Conservation (phyloP, 495 filamentous ascomycete species). For the Penicillium subrubescens region DNA sequence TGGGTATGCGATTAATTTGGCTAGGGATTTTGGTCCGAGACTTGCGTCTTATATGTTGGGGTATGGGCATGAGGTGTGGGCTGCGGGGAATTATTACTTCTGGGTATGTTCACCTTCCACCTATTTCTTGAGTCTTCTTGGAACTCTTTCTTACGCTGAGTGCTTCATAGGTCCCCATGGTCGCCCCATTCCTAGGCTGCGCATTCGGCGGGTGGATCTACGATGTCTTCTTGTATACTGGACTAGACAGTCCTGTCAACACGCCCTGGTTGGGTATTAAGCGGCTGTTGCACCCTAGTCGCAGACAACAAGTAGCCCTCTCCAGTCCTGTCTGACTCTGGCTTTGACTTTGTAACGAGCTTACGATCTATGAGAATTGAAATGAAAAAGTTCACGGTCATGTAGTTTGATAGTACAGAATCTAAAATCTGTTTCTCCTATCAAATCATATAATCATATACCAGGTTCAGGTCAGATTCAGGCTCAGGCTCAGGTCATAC, state of each 20-base stretch:
- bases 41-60: constrained; percentile 62
- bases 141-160: background rate
- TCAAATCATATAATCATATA: background rate
- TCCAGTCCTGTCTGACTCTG: constrained; percentile 30
- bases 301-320: constrained; percentile 12
- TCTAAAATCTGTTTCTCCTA: background rate
- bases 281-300: constrained; percentile 33
- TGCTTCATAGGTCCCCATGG: constrained; percentile 48
- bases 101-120: constrained; percentile 49
- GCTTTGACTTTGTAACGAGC: background rate
- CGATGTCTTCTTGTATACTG: constrained; percentile 62
- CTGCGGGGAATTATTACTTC: constrained; percentile 63
- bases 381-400: background rate
- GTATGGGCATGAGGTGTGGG: constrained; percentile 66
- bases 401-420: background rate
- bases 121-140: background rate
- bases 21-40: constrained; percentile 68
- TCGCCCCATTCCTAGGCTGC: constrained; percentile 60
- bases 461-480: too few relatives aligned
- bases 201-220: constrained; percentile 63
- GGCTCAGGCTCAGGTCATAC: background rate
- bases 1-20: constrained; percentile 68
- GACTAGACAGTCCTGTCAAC: constrained; percentile 57
- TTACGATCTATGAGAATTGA: background rate
- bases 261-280: constrained; percentile 59